Evolutionary conservation across 2,329 filamentous ascomycete species (phyloP).

Genomic region (Pseudogymnoascus pannorum): DNA sequence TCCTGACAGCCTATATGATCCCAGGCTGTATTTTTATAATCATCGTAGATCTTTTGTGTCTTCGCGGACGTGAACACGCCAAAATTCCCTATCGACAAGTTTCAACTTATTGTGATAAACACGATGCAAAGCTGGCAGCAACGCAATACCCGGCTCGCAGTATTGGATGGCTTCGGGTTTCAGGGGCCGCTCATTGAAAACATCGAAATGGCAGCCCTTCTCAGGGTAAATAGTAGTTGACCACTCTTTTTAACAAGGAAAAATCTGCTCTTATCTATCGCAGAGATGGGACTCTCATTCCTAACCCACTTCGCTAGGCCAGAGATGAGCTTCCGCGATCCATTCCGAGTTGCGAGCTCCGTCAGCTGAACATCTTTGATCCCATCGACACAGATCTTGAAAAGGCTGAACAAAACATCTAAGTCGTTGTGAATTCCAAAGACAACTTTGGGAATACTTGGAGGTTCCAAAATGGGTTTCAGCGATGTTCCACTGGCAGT

Average conservation of each 20-base stretch:
- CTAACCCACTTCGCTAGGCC: slow-evolving; percentile 36
- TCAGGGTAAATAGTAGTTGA: slow-evolving; percentile 34
- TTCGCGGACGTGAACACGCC: not conserved
- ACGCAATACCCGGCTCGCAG: slow-evolving; percentile 39
- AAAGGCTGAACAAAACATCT: slow-evolving; percentile 44
- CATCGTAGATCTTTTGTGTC: slow-evolving; percentile 16
- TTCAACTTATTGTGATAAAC: slow-evolving; percentile 25
- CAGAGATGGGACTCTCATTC: slow-evolving; percentile 20
- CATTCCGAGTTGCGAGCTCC: slow-evolving; percentile 37
- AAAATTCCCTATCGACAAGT: slow-evolving; percentile 14
- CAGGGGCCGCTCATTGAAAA: slow-evolving; percentile 42
- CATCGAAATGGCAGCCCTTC: slow-evolving; percentile 37
- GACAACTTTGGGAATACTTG: slow-evolving; percentile 41
- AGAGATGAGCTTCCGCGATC: slow-evolving; percentile 21
- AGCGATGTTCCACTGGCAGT: slow-evolving; percentile 26
- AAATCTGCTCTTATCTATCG: slow-evolving; percentile 24
- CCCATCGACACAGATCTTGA: slow-evolving; percentile 35
- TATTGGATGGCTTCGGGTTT: slow-evolving; percentile 34
- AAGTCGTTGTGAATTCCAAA: slow-evolving; percentile 54
- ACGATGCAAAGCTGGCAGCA: slow-evolving; percentile 34
- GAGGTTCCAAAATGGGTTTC: slow-evolving; percentile 39
- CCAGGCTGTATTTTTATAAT: too few relatives aligned
- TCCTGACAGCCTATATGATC: too few relatives aligned
- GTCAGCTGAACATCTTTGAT: slow-evolving; percentile 50
- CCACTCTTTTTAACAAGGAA: slow-evolving; percentile 33